These are phyloP conservation scores for Pleurotus salmoneostramineus DNA, from an alignment of 768 basidiomycete genomes.

Conservation along the genomic window DNA sequence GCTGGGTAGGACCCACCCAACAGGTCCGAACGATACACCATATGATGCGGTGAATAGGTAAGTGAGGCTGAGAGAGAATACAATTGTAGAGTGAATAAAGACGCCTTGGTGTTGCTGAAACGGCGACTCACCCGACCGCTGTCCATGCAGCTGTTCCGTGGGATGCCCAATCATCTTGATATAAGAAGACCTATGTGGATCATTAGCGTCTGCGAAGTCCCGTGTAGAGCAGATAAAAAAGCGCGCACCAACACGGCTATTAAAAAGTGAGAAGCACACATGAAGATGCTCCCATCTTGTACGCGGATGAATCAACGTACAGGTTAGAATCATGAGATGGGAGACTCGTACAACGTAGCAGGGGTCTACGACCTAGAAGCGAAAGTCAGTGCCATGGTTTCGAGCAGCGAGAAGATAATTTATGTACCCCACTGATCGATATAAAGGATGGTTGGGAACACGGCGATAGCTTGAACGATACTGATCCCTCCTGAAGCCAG, in stretches of 20 bases:
- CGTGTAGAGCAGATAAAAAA: neutral
- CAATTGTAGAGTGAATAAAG: neutral
- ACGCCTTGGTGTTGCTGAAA: neutral
- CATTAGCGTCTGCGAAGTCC: neutral
- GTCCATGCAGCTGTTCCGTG: slow-evolving; percentile 61
- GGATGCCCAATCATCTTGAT: slow-evolving; percentile 51
- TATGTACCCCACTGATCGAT: slow-evolving; percentile 66
- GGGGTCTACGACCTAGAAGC: slow-evolving; percentile 55
- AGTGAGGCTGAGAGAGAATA: slow-evolving; percentile 39
- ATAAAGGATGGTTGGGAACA: slow-evolving; percentile 66
- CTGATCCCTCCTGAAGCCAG: slow-evolving; percentile 78
- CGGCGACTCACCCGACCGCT: slow-evolving; percentile 52
- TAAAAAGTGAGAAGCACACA: slow-evolving; percentile 60
- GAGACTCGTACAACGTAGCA: slow-evolving; percentile 41
- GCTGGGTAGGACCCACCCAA: slow-evolving; percentile 81
- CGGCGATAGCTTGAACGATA: slow-evolving; percentile 73
- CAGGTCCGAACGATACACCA: slow-evolving; percentile 73
- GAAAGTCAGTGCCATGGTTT: too few relatives aligned
- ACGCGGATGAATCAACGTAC: neutral
- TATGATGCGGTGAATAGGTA: slow-evolving; percentile 78
- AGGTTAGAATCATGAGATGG: neutral
- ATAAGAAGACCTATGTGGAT: slow-evolving; percentile 38
- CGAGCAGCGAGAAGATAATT: slow-evolving; percentile 9
- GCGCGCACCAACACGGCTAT: slow-evolving; percentile 59
- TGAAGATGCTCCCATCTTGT: slow-evolving; percentile 55